Base-by-base conservation (phyloP, 768 basidiomycete species). In the Lactarius deliciosus region DNA sequence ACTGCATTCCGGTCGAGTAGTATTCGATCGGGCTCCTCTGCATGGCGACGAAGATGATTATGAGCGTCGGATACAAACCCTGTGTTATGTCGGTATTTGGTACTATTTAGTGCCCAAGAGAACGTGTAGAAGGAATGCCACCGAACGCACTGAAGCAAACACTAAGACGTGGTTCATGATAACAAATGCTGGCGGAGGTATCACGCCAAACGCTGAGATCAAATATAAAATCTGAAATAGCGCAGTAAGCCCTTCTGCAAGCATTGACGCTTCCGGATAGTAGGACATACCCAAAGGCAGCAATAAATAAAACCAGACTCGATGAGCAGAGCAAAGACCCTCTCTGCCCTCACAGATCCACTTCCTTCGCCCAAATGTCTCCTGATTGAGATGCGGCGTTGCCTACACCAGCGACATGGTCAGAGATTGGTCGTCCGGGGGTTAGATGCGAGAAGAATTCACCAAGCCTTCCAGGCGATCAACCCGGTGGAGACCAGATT, bases 21-120 rank as follows among this genome's bases (percentile, higher is more conserved):
- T 54, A n/a, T 20, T 66, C 61, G n/a, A 66, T 47, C 8, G 56
- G 65, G 57, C 65, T 66, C 61, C 58, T 66, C 65, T 66, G 65
- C 28, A 32, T n/a, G 40, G 56, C 57, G 41, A 66, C 65, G 9
- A 66, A 57, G n/a, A 66, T 40, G n/a, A 66, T 40, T 28, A 66
- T 66, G 47, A 63, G 30, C 36, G 57, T 66, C 28, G 65, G 65
- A 54, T 66, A 63, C 13, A 43, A 4, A 11, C 56, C 65, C 65
- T 66, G 25, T 25, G 4, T 9, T 11, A 18, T 16, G 4, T 34
- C 18, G n/a, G 15, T 34, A 61, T 57, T 10, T 34, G 62, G 55
- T 50, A 9, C 38, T 34, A 61, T 57, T 10, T 34, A 66, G 55
- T 50, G 9, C 38, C 36, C 5, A 15, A 18, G 25, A 10, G 1